phyloP scores from a whole-genome alignment of 768 basidiomycete species.

The Amanita molliuscula region DNA sequence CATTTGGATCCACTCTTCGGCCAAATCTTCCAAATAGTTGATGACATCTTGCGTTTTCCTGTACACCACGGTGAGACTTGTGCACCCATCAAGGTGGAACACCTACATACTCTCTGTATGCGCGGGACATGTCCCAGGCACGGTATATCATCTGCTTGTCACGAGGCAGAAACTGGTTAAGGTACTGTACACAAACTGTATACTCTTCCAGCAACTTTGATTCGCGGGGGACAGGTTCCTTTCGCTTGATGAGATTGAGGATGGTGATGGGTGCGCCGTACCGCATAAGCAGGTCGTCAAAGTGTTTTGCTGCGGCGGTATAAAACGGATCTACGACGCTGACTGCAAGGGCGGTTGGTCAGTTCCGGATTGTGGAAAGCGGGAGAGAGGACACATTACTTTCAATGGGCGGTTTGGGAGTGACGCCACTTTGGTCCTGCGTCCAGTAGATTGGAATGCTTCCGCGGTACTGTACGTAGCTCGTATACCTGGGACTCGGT shows the following conservation, averaged over 20 bases:
- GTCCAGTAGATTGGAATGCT: constrained; percentile 97
- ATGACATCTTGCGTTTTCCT: constrained; percentile 96
- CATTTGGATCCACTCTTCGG: constrained; percentile 84
- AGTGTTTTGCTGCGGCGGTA: constrained; percentile 86
- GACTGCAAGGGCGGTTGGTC: constrained; percentile 34
- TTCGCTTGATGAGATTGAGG: constrained; percentile 88
- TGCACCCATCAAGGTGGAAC: neutral
- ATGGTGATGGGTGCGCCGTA: constrained; percentile 89
- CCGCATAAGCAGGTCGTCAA: constrained; percentile 79
- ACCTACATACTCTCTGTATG: constrained; percentile 74
- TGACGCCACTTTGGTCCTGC: constrained; percentile 85
- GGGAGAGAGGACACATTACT: constrained; percentile 40
- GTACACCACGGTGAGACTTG: neutral
- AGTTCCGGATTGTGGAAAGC: constrained; percentile 4
- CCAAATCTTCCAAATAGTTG: constrained; percentile 88
- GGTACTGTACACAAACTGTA: constrained; percentile 81
- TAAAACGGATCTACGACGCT: constrained; percentile 93
- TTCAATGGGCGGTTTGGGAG: constrained; percentile 91
- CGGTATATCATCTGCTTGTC: constrained; percentile 84
- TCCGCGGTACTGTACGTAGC: constrained; percentile 93
- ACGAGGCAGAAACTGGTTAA: constrained; percentile 90
- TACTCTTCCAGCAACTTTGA: constrained; percentile 87
- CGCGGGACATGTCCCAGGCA: constrained; percentile 94
- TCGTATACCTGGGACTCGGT: constrained; percentile 83
- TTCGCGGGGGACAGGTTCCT: constrained; percentile 73